Conservation (phyloP, 768 basidiomycete genomes). For the Asterophora lycoperdoides region DNA sequence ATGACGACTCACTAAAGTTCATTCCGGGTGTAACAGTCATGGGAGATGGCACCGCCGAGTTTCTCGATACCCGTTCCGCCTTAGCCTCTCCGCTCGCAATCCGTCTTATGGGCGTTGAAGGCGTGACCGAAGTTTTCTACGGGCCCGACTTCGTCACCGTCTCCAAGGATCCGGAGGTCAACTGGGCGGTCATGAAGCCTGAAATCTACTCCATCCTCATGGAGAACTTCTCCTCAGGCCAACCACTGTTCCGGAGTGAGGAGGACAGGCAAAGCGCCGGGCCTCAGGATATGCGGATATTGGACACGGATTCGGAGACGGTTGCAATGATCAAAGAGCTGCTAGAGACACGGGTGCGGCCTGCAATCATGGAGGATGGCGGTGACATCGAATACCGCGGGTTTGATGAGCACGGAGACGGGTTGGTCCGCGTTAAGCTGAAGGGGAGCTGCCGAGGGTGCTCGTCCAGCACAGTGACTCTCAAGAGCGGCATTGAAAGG, state of each 20-base stretch:
- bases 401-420: slow-evolving; percentile 75
- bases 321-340: slow-evolving; percentile 99
- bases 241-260: slow-evolving; percentile 79
- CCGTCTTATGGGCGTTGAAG: slow-evolving; percentile 91
- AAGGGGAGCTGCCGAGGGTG: slow-evolving; percentile 98
- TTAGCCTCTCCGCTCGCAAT: slow-evolving; percentile 93
- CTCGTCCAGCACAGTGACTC: slow-evolving; percentile 87
- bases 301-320: slow-evolving; percentile 93
- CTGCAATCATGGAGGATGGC: slow-evolving; percentile 98
- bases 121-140: slow-evolving; percentile 85
- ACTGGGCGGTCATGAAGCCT: slow-evolving; percentile 91
- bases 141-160: slow-evolving; percentile 99
- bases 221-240: slow-evolving; percentile 95
- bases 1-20: slow-evolving; percentile 96
- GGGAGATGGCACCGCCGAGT: slow-evolving; percentile 87
- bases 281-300: slow-evolving; percentile 88
- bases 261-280: slow-evolving; percentile 79
- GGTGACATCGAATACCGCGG: slow-evolving; percentile 97
- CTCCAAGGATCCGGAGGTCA: slow-evolving; percentile 79
- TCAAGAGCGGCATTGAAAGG: slow-evolving; percentile 95
- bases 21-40: slow-evolving; percentile 91
- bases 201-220: slow-evolving; percentile 95
- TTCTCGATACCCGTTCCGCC: slow-evolving; percentile 84
- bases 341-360: slow-evolving; percentile 89
- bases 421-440: slow-evolving; percentile 81